Evolutionary conservation across 768 basidiomycete genomes (phyloP).

Genomic region (Sarcodon aspratus): DNA sequence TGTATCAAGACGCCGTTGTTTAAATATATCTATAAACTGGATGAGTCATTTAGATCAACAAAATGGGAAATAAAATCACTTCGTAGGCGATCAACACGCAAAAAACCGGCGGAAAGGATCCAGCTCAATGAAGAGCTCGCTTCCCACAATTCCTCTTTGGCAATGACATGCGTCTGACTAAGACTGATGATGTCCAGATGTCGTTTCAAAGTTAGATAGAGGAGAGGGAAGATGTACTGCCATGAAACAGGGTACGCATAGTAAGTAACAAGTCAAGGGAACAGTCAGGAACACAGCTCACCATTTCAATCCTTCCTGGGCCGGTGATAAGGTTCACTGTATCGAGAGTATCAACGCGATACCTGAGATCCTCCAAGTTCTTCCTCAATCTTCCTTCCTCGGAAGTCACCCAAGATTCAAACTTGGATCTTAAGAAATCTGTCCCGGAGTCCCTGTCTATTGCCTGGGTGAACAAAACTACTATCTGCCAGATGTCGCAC

Average conservation of each 20-base stretch:
- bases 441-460: background rate
- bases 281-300: slow-evolving; percentile 1
- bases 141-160: slow-evolving; percentile 18
- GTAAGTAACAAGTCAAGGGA: background rate
- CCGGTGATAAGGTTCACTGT: slow-evolving; percentile 17
- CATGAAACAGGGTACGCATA: slow-evolving; percentile 5
- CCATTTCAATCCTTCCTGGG: slow-evolving; percentile 16
- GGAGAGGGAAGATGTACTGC: slow-evolving; percentile 25
- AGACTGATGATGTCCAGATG: slow-evolving; percentile 22
- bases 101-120: slow-evolving; percentile 9
- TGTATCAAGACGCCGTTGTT: slow-evolving; percentile 8
- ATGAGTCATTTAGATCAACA: background rate
- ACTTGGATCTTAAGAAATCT: slow-evolving; percentile 3
- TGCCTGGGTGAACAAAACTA: background rate
- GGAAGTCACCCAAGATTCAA: slow-evolving; percentile 9
- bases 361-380: slow-evolving; percentile 14
- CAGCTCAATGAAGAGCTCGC: slow-evolving; percentile 10
- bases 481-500: background rate
- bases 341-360: slow-evolving; percentile 17
- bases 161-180: slow-evolving; percentile 12
- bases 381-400: slow-evolving; percentile 14
- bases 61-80: background rate
- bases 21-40: slow-evolving; percentile 6
- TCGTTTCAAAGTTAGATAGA: slow-evolving; percentile 21
- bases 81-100: slow-evolving; percentile 1